phyloP scores from a whole-genome alignment of 495 filamentous ascomycete genomes.

The Acidomyces sp. region DNA sequence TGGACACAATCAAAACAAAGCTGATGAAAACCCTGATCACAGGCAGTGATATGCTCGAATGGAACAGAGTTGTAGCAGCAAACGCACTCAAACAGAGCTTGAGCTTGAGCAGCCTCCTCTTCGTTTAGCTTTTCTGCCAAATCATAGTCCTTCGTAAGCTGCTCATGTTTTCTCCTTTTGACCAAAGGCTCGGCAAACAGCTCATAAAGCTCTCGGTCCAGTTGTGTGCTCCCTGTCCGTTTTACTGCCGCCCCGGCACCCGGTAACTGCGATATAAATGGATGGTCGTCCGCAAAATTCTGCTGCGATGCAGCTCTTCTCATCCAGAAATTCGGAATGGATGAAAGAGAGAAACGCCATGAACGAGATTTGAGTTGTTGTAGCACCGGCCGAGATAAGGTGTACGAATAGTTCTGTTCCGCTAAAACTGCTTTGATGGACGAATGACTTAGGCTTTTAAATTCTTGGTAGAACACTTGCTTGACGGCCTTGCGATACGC shows the following conservation, averaged over 20 bases:
- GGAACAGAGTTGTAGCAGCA: constrained; percentile 71
- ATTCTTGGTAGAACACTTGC: constrained; percentile 54
- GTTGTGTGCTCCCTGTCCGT: constrained; percentile 59
- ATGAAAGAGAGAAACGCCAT: constrained; percentile 76
- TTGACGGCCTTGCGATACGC: constrained; percentile 64
- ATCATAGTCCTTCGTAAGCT: constrained; percentile 46
- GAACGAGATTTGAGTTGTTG: constrained; percentile 62
- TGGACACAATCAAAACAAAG: constrained; percentile 79
- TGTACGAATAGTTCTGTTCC: constrained; percentile 80
- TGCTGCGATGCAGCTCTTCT: constrained; percentile 51
- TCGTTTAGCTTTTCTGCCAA: constrained; percentile 59
- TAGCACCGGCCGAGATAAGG: constrained; percentile 59
- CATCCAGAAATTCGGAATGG: constrained; percentile 57
- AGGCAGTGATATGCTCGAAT: constrained; percentile 73
- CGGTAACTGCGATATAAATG: constrained; percentile 47
- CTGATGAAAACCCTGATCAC: constrained; percentile 56
- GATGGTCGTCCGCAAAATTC: constrained; percentile 47
- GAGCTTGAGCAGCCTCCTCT: constrained; percentile 55
- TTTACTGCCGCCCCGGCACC: constrained; percentile 46
- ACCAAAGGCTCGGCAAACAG: constrained; percentile 53
- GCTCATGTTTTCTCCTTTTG: constrained; percentile 39
- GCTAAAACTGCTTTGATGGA: constrained; percentile 79
- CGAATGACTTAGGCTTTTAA: constrained; percentile 63
- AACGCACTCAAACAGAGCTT: constrained; percentile 71
- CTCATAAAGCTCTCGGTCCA: constrained; percentile 65